Evolutionary conservation across 257 asterid genomes (phyloP).

Genomic region (Plantago ovata): DNA sequence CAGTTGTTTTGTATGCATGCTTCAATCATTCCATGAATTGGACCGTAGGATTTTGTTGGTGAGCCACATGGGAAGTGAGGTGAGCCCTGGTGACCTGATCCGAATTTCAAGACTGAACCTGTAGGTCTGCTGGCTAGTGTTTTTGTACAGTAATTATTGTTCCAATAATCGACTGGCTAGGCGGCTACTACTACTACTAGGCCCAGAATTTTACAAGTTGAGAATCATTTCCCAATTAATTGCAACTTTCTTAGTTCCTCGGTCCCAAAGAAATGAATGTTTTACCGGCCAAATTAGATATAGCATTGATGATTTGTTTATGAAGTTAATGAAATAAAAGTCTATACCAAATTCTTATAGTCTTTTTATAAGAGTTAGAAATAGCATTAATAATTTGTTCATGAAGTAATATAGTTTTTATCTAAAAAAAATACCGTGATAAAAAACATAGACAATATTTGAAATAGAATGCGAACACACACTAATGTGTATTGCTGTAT

Average conservation of each 20-base stretch:
- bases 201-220: not conserved
- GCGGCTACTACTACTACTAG: not conserved
- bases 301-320: no score
- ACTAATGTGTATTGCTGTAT: no score
- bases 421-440: no score
- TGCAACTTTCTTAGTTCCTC: not conserved
- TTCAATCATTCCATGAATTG: not conserved
- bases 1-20: not conserved
- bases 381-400: no score
- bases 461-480: no score
- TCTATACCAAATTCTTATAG: no score
- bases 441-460: no score
- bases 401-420: no score
- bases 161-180: not conserved
- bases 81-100: slow-evolving; percentile 16
- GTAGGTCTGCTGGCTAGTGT: slow-evolving; percentile 18
- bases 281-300: no score
- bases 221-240: slow-evolving; percentile 1
- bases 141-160: not conserved
- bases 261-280: no score
- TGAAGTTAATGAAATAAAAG: no score
- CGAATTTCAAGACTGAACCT: not conserved
- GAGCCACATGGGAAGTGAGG: not conserved
- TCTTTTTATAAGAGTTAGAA: no score
- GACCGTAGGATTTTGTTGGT: not conserved